Percentiles rank a stretch among this genome's conserved stretches.
Evolutionary conservation across 768 basidiomycete genomes (phyloP).

Genomic region (Harrya chromipes): DNA sequence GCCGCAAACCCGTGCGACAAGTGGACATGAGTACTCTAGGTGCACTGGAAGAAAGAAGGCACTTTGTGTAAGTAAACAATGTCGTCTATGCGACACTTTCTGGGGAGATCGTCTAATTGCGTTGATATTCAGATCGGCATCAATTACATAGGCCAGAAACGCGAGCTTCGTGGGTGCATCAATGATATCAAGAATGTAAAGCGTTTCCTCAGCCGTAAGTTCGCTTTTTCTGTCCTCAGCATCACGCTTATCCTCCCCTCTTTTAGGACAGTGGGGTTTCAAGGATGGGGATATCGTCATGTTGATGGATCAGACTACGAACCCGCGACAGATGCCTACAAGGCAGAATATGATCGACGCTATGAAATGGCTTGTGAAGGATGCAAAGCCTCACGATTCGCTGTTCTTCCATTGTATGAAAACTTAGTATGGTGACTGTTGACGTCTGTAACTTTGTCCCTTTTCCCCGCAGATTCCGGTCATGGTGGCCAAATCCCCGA

Average conservation of each 20-base stretch:
- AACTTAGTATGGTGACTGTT: not conserved
- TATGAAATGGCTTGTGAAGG: constrained; percentile 65
- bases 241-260: not conserved
- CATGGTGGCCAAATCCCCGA: constrained; percentile 93
- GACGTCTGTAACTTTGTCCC: not conserved
- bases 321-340: constrained; percentile 47
- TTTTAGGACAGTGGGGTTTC: constrained; percentile 44
- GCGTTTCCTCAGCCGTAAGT: constrained; percentile 60
- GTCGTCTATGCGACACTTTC: not conserved
- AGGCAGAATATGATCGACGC: constrained; percentile 53
- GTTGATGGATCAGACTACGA: constrained; percentile 46
- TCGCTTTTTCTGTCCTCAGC: not conserved
- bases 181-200: constrained; percentile 76
- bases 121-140: constrained; percentile 61
- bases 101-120: not conserved
- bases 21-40: constrained; percentile 41
- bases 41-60: constrained; percentile 55
- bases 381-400: constrained; percentile 67
- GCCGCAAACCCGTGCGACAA: constrained; percentile 1
- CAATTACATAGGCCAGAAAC: constrained; percentile 64
- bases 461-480: constrained; percentile 65
- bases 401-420: constrained; percentile 69
- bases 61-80: constrained; percentile 34
- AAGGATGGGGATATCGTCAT: constrained; percentile 54
- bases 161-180: constrained; percentile 71